phyloP scores from a whole-genome alignment of 495 filamentous ascomycete genomes.

The Ascobolus immersus region DNA sequence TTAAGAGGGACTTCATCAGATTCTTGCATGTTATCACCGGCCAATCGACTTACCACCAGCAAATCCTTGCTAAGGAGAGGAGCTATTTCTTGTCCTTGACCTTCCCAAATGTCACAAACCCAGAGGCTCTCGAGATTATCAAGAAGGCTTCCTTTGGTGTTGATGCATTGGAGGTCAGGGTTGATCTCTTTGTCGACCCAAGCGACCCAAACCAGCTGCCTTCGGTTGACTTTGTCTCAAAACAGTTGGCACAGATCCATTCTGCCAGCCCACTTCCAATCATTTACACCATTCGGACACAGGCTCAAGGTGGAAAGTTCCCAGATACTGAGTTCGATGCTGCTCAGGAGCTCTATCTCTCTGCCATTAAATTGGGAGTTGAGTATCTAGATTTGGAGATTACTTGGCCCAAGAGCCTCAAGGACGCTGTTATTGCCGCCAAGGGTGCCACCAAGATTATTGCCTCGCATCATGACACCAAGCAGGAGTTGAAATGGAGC shows the following conservation, averaged over 20 bases:
- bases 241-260: constrained; percentile 59
- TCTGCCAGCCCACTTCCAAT: constrained; percentile 52
- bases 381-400: constrained; percentile 92
- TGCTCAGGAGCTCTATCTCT: constrained; percentile 44
- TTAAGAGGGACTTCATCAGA: constrained; percentile 50
- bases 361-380: constrained; percentile 55
- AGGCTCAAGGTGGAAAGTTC: constrained; percentile 69
- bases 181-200: constrained; percentile 72
- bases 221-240: constrained; percentile 45
- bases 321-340: constrained; percentile 47
- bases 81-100: constrained; percentile 89
- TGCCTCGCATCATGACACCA: constrained; percentile 80
- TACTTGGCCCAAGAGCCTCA: constrained; percentile 48
- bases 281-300: constrained; percentile 78
- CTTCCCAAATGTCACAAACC: constrained; percentile 29
- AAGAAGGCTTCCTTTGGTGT: constrained; percentile 55
- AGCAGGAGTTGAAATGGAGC: constrained; percentile 54
- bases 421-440: constrained; percentile 36
- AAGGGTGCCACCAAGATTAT: constrained; percentile 63
- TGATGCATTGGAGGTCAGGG: constrained; percentile 79
- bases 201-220: constrained; percentile 31
- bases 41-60: constrained; percentile 33
- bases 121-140: constrained; percentile 27
- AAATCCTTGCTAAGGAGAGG: constrained; percentile 41
- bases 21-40: constrained; percentile 57